Base-by-base conservation (phyloP, 192 early-diverging fungal genomes). In the Backusella psychrophila region DNA sequence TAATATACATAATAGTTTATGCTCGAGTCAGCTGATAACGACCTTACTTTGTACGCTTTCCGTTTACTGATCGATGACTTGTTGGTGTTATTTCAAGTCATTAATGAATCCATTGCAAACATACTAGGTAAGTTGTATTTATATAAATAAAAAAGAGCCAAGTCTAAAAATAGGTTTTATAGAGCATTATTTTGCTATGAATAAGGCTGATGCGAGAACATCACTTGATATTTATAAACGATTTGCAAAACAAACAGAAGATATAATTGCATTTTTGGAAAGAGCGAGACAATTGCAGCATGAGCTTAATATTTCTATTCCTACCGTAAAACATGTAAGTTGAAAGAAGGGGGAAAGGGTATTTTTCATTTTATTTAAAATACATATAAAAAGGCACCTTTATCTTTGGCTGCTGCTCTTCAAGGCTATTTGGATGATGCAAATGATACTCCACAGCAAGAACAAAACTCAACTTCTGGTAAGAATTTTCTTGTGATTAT, bases 61-160 rank as follows among this genome's bases (percentile, higher is more conserved):
- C 78, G 89, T 8, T 66, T 95, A 42, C 73, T 95, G 14, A 85
- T 95, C 8, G 90, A 89, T 19, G 94, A 95, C 75, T 84, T 94
- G 74, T 77, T 95, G 66, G 81, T 86, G 0, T 77, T 95, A 6
- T 95, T 95, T 75, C 90, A 94, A 76, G 84, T 92, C 9, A 77
- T 93, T 73, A 95, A 95, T 78, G 94, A 95, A 83, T 91, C 90
- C 17, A 90, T 94, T 33, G 93, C 94, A 63, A 88, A 89, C 72
- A 91, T 94, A 44, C 78, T 95, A 21, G 87, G 92, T 90, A 84
- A 70, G 87, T 68, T 35, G 1, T n/a, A 11, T 68, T 6, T 33
- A 3, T 29, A 63, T 29, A 26, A 23, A 63, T 29, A 63, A 26
- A 26, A 26, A 26, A 4, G 12, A 41, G 11, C 1, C 2, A 4